A percentile compares a stretch with the other conserved stretches of the same genome.
phyloP scores from a whole-genome alignment of 768 basidiomycete species.

The Suillus clintonianus region DNA sequence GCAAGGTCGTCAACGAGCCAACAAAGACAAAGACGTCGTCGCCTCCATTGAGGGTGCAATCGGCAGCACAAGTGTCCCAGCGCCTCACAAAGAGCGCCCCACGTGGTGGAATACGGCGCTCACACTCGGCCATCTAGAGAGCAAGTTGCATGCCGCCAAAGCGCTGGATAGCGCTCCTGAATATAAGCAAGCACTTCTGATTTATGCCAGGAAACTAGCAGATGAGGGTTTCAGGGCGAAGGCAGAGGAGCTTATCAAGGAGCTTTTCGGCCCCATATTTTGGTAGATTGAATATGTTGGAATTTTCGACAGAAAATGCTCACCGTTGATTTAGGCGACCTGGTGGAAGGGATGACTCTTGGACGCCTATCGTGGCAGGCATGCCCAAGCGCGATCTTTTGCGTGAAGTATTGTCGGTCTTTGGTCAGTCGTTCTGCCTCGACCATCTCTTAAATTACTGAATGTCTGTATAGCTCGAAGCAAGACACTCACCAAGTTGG shows the following conservation, averaged over 20 bases:
- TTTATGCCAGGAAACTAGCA: constrained; percentile 83
- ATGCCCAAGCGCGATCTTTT: constrained; percentile 80
- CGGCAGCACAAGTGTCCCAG: constrained; percentile 34
- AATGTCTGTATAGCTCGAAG: constrained; percentile 55
- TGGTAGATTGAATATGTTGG: constrained; percentile 54
- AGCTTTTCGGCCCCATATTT: constrained; percentile 88
- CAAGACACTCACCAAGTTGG: constrained; percentile 73
- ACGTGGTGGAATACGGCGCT: constrained; percentile 83
- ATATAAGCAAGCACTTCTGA: constrained; percentile 72
- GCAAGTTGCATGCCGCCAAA: constrained; percentile 70
- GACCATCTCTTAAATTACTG: neutral
- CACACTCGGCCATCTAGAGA: constrained; percentile 89
- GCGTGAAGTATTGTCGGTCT: constrained; percentile 74
- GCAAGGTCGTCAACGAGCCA: constrained; percentile 66
- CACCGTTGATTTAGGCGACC: constrained; percentile 55
- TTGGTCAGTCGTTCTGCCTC: constrained; percentile 55
- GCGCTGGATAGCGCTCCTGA: constrained; percentile 82
- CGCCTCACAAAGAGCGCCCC: constrained; percentile 52
- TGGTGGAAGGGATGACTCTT: constrained; percentile 57
- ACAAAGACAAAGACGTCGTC: constrained; percentile 56
- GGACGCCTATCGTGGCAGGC: constrained; percentile 71
- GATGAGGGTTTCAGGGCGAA: constrained; percentile 88
- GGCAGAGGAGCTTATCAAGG: constrained; percentile 89
- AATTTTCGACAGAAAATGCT: constrained; percentile 1
- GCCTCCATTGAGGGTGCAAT: constrained; percentile 52